phyloP scores from a whole-genome alignment of 2,329 filamentous ascomycete genomes.

The Cyphellophora europaea region DNA sequence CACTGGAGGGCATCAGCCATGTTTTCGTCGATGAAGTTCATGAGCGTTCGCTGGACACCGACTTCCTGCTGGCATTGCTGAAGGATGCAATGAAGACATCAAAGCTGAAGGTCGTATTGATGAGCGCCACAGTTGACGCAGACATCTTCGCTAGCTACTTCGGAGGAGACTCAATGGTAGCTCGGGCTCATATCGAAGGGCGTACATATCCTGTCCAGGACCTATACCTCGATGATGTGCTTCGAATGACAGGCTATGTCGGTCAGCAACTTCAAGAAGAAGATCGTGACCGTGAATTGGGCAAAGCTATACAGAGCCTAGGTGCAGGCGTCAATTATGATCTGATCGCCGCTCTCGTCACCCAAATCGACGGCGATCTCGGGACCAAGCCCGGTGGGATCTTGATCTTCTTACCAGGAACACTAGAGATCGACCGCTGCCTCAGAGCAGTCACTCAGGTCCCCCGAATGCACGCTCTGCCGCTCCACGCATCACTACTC shows the following conservation, averaged over 20 bases:
- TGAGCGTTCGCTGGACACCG: slow-evolving; percentile 87
- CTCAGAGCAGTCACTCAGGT: slow-evolving; percentile 59
- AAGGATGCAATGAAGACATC: slow-evolving; percentile 69
- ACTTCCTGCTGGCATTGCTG: slow-evolving; percentile 82
- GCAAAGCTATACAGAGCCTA: slow-evolving; percentile 61
- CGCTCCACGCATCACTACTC: slow-evolving; percentile 84
- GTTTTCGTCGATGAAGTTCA: slow-evolving; percentile 96
- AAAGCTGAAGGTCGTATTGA: slow-evolving; percentile 82
- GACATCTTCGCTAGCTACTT: slow-evolving; percentile 81
- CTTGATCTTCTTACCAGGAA: slow-evolving; percentile 89
- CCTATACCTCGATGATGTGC: slow-evolving; percentile 79
- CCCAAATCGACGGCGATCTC: slow-evolving; percentile 70
- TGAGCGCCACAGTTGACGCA: slow-evolving; percentile 93
- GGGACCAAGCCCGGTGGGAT: slow-evolving; percentile 70
- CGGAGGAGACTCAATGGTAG: slow-evolving; percentile 59
- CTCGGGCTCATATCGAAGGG: slow-evolving; percentile 75
- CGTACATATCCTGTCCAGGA: slow-evolving; percentile 85
- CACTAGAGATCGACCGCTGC: slow-evolving; percentile 80
- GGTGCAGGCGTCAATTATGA: slow-evolving; percentile 88
- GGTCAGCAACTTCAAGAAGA: slow-evolving; percentile 34
- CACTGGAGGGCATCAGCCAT: slow-evolving; percentile 83
- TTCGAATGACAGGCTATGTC: slow-evolving; percentile 57
- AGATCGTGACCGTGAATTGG: slow-evolving; percentile 30
- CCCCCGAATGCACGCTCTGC: slow-evolving; percentile 64
- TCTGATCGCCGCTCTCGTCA: slow-evolving; percentile 70